Conservation (phyloP, 1,139 yeast species). For the Suhomyces guaymorum region DNA sequence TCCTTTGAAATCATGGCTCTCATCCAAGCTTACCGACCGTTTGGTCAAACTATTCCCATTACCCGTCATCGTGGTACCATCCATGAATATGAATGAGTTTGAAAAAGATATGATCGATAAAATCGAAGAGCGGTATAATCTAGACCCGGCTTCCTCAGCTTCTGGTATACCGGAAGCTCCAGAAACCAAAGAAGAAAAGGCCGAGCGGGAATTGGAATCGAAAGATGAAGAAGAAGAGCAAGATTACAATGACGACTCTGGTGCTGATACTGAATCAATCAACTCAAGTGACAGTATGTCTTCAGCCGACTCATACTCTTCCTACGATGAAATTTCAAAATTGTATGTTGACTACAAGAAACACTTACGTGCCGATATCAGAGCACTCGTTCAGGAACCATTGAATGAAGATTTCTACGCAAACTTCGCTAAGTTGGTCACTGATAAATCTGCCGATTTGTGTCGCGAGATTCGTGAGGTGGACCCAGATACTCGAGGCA, state of each 20-base stretch:
- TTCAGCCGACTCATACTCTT: conserved; percentile 37
- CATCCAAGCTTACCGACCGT: conserved; percentile 62
- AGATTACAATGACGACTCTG: too few relatives aligned
- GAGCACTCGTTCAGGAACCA: conserved; percentile 18
- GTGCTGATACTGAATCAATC: conserved; percentile 23
- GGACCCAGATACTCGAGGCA: conserved; percentile 44
- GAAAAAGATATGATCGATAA: conserved; percentile 38
- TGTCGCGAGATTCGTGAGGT: conserved; percentile 40
- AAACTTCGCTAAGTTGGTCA: conserved; percentile 33
- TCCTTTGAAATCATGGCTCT: conserved; percentile 61
- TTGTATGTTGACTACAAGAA: conserved; percentile 32
- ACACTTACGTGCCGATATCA: conserved; percentile 24
- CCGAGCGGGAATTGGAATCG: too few relatives aligned
- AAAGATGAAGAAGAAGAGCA: too few relatives aligned
- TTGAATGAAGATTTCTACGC: conserved; percentile 34
- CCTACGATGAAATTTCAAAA: conserved; percentile 42
- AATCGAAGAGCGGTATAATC: conserved; percentile 20
- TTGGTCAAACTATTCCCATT: conserved; percentile 63
- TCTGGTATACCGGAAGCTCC: not conserved
- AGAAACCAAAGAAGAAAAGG: conserved; percentile 1
- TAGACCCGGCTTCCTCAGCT: too few relatives aligned
- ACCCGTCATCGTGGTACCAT: conserved; percentile 72
- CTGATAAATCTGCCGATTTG: conserved; percentile 40
- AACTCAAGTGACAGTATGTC: conserved; percentile 25
- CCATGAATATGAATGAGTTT: conserved; percentile 58